Base-by-base conservation (phyloP, 805 yeast species). In the Saccharomycopsis fermentans region DNA sequence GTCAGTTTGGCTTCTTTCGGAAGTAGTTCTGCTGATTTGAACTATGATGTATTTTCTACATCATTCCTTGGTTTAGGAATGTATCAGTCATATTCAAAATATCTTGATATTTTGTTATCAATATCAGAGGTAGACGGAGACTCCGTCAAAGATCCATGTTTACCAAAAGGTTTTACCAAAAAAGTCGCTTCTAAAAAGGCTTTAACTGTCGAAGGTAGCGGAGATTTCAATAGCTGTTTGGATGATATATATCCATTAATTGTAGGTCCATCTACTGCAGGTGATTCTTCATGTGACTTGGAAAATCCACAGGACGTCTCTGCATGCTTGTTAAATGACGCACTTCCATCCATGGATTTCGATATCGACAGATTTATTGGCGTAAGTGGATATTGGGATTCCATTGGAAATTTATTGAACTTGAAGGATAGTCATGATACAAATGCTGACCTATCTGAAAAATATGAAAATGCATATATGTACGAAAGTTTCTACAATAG, bases 361-460 rank as follows among this genome's bases (percentile, higher is more conserved):
- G 78, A 79, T 54, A 70, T 78, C 36, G 77, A 80, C 62, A 78
- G 77, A 59, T 83, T 84, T 59, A 72, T 81, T 47, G 89, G 87
- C 0, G 84, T 84, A 8, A 81, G 86, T 60, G 87, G 86, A 4
- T 82, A 82, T 66, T 82, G 86, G 83, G 83, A 83, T 64, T 78
- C 83, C 4, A 72, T 83, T 43, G 75, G 77, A n/a, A 73, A 74
- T 54, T 69, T 81, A 40, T 65, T 80, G 39, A 69, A 73, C 11
- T 70, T 73, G 17, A 64, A 66, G 11, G 66, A 70, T 16, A 53
- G 58, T 43, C 63, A 60, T 47, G 40, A 40, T 24, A 21, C 35
- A n/a, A 19, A 17, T 14, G 60, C 54, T 11, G 48, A 56, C 27
- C 2, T 40, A 19, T 62, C 62, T 17, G 62, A 62, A 17, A 58